These are phyloP conservation scores for Botrytis elliptica DNA, from an alignment of 2,329 filamentous ascomycete genomes.

Conservation along the genomic window DNA sequence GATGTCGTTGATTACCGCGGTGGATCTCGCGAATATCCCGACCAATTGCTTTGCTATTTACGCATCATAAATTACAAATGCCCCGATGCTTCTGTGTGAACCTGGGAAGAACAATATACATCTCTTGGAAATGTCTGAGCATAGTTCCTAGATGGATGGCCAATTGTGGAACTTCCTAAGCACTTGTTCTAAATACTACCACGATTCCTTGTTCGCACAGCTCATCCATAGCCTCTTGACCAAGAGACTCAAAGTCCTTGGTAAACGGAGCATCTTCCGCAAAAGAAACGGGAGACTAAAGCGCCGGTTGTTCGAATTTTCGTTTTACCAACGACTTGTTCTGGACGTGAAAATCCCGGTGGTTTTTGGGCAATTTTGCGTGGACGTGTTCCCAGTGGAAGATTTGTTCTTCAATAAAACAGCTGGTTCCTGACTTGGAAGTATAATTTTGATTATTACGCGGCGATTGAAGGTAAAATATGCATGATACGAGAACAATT, in stretches of 20 bases:
- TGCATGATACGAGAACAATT: neutral
- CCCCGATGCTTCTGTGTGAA: too few relatives aligned
- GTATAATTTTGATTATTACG: neutral
- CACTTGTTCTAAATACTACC: too few relatives aligned
- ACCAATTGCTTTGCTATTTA: too few relatives aligned
- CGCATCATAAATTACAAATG: too few relatives aligned
- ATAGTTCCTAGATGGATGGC: too few relatives aligned
- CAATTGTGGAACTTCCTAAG: too few relatives aligned
- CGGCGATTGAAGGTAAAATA: neutral
- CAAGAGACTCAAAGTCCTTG: neutral
- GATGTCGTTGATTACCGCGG: too few relatives aligned
- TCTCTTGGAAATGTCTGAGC: too few relatives aligned
- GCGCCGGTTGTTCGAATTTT: neutral
- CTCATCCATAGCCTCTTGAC: conserved; percentile 23
- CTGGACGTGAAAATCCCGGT: neutral
- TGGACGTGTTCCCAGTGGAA: neutral
- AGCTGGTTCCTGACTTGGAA: neutral
- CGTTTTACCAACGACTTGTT: neutral
- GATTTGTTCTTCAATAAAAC: neutral
- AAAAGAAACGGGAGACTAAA: neutral
- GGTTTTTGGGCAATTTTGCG: neutral
- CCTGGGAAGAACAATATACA: too few relatives aligned
- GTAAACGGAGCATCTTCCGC: neutral
- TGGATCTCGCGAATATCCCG: too few relatives aligned
- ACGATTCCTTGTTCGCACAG: neutral